A percentile compares a stretch with the other conserved stretches of the same genome.
Evolutionary conservation across 805 yeast genomes (phyloP).

Genomic region (Starmera pachycereana): DNA sequence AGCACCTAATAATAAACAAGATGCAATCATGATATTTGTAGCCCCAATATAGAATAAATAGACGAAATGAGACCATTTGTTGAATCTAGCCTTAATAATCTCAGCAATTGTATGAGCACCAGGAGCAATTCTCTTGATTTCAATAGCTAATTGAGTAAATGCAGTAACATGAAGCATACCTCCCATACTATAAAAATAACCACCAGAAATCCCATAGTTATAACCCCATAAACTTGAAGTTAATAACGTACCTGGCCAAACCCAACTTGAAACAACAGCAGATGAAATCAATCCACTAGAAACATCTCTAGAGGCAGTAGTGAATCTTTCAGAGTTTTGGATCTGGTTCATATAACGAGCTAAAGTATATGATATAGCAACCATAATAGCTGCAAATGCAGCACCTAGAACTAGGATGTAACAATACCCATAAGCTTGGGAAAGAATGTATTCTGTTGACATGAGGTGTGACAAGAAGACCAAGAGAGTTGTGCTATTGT

Average conservation of each 20-base stretch:
- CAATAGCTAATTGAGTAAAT: constrained; percentile 27
- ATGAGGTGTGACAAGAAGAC: too few species aligned
- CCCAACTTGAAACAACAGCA: constrained; percentile 36
- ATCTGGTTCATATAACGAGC: constrained; percentile 28
- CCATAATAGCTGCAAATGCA: constrained; percentile 31
- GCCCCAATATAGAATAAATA: constrained; percentile 23
- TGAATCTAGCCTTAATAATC: constrained; percentile 24
- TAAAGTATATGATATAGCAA: constrained; percentile 18
- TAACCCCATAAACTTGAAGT: constrained; percentile 31
- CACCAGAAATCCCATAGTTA: constrained; percentile 31
- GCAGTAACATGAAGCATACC: constrained; percentile 27
- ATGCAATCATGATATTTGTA: constrained; percentile 25
- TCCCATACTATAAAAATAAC: constrained; percentile 22
- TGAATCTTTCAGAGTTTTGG: constrained; percentile 30
- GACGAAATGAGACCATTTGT: constrained; percentile 23
- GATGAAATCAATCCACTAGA: constrained; percentile 32
- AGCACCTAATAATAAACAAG: constrained; percentile 30
- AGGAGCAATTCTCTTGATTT: constrained; percentile 30
- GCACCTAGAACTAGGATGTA: constrained; percentile 35
- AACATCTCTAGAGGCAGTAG: constrained; percentile 32
- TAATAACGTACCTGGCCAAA: constrained; percentile 33
- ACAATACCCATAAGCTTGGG: not conserved
- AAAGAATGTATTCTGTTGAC: not conserved
- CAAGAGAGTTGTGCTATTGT: too few species aligned
- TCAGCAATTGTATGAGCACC: constrained; percentile 30